These are phyloP conservation scores for Candida sanyaensis DNA, from an alignment of 1,139 yeast genomes.

Conservation along the genomic window DNA sequence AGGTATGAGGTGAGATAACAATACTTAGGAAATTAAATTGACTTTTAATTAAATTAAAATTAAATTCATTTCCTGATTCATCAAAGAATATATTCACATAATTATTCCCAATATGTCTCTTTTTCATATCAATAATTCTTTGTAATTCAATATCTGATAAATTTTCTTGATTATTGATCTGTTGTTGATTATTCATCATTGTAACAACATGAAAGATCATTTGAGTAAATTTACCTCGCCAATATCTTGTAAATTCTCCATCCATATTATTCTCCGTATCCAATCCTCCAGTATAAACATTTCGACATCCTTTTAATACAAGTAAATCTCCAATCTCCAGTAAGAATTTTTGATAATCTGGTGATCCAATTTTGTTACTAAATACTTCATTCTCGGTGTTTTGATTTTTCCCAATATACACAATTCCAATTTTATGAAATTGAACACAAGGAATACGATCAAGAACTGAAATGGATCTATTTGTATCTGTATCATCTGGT, in stretches of 20 bases:
- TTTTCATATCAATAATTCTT: constrained; percentile 50
- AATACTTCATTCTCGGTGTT: constrained; percentile 63
- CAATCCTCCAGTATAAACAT: constrained; percentile 76
- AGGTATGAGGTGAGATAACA: constrained; percentile 68
- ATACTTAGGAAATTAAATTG: constrained; percentile 84
- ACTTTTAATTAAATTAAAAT: constrained; percentile 69
- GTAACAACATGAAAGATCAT: constrained; percentile 79
- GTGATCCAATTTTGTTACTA: constrained; percentile 65
- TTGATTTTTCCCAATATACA: constrained; percentile 75
- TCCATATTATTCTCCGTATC: constrained; percentile 69
- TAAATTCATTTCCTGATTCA: constrained; percentile 66
- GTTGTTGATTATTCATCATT: constrained; percentile 60
- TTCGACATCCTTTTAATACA: constrained; percentile 52
- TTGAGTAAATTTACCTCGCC: constrained; percentile 74
- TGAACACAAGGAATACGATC: constrained; percentile 81
- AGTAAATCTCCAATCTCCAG: constrained; percentile 60
- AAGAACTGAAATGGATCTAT: constrained; percentile 62
- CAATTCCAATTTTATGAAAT: constrained; percentile 75
- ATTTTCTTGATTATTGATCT: constrained; percentile 30
- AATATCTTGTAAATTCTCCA: constrained; percentile 74
- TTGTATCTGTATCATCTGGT: constrained; percentile 49
- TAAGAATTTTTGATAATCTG: constrained; percentile 60
- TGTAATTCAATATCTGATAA: constrained; percentile 8
- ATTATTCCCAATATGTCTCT: constrained; percentile 85
- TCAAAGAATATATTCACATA: constrained; percentile 80